phyloP scores from a whole-genome alignment of 768 basidiomycete genomes.

The Tricholoma matsutake region DNA sequence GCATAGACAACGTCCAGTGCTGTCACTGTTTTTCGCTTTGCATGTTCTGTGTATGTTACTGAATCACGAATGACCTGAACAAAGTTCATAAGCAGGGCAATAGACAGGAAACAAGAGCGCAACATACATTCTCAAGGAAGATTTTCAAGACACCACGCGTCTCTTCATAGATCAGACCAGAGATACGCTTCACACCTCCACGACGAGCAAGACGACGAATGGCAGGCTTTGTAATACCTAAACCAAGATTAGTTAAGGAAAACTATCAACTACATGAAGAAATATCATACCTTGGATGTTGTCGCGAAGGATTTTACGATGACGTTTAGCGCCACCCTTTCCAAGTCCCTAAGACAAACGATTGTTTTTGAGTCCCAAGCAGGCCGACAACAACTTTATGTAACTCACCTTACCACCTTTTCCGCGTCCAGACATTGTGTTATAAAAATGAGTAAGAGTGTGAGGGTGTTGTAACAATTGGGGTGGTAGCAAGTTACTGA shows the following conservation, averaged over 20 bases:
- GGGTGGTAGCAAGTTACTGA: conserved; percentile 18
- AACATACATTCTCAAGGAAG: conserved; percentile 47
- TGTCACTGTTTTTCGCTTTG: conserved; percentile 92
- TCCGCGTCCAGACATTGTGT: conserved; percentile 70
- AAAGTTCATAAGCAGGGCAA: neutral
- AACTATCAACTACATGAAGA: conserved; percentile 9
- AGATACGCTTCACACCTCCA: conserved; percentile 82
- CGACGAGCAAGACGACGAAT: conserved; percentile 80
- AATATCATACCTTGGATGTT: conserved; percentile 65
- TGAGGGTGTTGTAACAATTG: conserved; percentile 7
- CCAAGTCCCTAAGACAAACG: conserved; percentile 55
- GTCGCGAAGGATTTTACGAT: conserved; percentile 78
- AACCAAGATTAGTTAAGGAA: neutral
- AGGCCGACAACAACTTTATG: neutral
- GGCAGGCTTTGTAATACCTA: conserved; percentile 55
- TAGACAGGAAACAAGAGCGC: neutral
- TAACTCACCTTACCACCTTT: conserved; percentile 68
- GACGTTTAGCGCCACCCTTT: conserved; percentile 78
- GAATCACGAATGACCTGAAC: conserved; percentile 87
- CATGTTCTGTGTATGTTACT: conserved; percentile 97
- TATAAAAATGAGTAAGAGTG: neutral
- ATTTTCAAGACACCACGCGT: conserved; percentile 80
- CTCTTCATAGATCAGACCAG: conserved; percentile 76
- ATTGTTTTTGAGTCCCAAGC: neutral
- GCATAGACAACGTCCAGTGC: conserved; percentile 92